A percentile compares a stretch with the other conserved stretches of the same genome.
phyloP scores from a whole-genome alignment of 306 rosid species.

The Cucumis hystrix region DNA sequence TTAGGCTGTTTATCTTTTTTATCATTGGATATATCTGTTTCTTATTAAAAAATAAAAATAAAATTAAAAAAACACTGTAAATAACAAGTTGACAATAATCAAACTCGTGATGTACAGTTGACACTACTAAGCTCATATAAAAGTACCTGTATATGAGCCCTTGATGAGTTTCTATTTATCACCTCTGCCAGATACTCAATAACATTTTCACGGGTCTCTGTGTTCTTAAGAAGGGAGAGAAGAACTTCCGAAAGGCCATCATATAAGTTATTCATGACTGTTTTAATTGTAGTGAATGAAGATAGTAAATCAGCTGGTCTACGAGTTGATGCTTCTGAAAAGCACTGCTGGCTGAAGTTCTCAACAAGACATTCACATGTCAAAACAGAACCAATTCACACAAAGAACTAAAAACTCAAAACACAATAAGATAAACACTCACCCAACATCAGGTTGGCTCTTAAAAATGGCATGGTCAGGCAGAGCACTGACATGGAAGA shows the following conservation, averaged over 20 bases:
- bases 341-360: constrained; percentile 73
- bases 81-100: not conserved
- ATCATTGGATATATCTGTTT: too few species aligned
- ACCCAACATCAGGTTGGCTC: constrained; percentile 95
- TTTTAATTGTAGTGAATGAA: constrained; percentile 73
- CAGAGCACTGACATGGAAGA: constrained; percentile 82
- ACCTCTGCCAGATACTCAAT: constrained; percentile 90
- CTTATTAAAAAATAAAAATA: too few species aligned
- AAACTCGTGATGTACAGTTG: not conserved
- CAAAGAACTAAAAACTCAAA: not conserved
- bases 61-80: not conserved
- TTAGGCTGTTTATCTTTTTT: too few species aligned
- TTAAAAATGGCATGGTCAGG: constrained; percentile 70
- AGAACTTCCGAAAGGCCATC: constrained; percentile 77
- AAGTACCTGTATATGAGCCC: constrained; percentile 91
- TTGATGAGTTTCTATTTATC: constrained; percentile 82
- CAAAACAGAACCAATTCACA: not conserved
- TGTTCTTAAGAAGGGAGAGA: constrained; percentile 63
- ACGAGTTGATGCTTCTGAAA: constrained; percentile 78
- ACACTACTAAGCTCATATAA: not conserved
- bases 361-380: not conserved
- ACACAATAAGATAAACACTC: constrained; percentile 18
- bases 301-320: constrained; percentile 72
- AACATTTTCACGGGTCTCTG: constrained; percentile 70
- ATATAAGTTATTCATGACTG: constrained; percentile 65